Evolutionary conservation across 331 rosid species (phyloP), one percentile per base, ranked within the genome.

Genomic region (Prunus yedoensis): DNA sequence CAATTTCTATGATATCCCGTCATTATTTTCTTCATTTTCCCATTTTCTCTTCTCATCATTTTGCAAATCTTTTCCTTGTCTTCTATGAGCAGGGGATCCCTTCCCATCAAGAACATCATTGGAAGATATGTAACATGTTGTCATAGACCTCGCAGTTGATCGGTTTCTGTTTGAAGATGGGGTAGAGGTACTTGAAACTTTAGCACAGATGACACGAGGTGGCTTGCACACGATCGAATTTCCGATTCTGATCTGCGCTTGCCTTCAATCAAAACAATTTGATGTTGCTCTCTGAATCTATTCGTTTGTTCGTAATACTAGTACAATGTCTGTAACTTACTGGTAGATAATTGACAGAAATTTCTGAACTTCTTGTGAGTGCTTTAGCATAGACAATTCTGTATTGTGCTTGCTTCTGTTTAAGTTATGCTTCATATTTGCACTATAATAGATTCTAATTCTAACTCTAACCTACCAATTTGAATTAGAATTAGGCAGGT

Each of bases 81-180:
- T 23, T 45, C 70, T 69, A 75, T 67, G 75, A 79, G 82, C 87
- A 91, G 98, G 98, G 98, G 97, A 66, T 83, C 98, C 59, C 91
- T 93, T 79, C 94, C 96, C 23, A 66, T 85, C 1, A 78, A 86
- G 57, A 87, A 87, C 81, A 82, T 89, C 62, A 35, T 86, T 54
- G 98, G 96, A 85, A 85, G 97, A 87, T 83, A 70, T 77, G 88
- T 88, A 10, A 84, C 77, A 50, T 75, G 91, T 51, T 91, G 77
- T 74, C 85, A 84, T 83, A 87, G 91, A 81, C 93, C 96, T 54
- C 74, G 70, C 71, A 71, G 51, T 73, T 89, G 89, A 86, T 38
- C 9, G 10, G 75, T 27, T 35, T 11, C 35, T 27, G 15, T 10
- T 56, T 46, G 68, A 70, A 66, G 15, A 15, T 38, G 9, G 43